Evolutionary conservation across 768 basidiomycete genomes (phyloP), one percentile per base, ranked within the genome.

Genomic region (Termitomyces sp.): DNA sequence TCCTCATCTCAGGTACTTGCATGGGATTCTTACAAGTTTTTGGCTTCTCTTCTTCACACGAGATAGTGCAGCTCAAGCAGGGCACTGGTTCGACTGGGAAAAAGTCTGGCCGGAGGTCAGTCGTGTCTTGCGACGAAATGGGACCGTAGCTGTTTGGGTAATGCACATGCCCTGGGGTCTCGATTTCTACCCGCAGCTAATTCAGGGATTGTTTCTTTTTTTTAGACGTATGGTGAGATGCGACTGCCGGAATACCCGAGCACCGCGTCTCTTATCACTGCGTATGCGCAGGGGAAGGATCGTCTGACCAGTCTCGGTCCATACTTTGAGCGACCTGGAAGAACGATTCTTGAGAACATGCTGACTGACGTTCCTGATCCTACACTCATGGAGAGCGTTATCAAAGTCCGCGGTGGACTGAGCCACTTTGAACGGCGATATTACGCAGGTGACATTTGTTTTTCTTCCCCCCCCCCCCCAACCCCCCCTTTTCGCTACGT

Each of bases 291-390:
- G 68, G 88, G 89, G 0, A 73, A 68, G 2, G 83, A 88, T 64
- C 79, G 77, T 2, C 52, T 59, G 9, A 80, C 75, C 37, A 84
- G 85, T 46, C 70, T 91, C 5, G 92, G 92, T 1, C 82, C 85
- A 1, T 83, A 92, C 68, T 94, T 91, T 82, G 82, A 94, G 66
- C 85, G 88, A 36, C 92, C 93, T 0, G 93, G 93, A 15, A 81
- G 93, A 12, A 83, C 83, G 0, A 87, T 93, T 63, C 80, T 94
- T 29, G 87, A 91, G 59, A 79, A 79, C 6, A 84, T 91, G 67
- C 81, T 94, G 3, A 77, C 85, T 7, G 84, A 85, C 34, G 81
- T 94, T n/a, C 89, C 87, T 0, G 79, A 81, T 47, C 83, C 87
- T 2, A 66, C 65, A 0, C 62, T 66, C 20, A 63, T 63, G 49